Percentiles rank a stretch among this genome's conserved stretches.
These are phyloP conservation scores for Mycosphaerella arachidis DNA, from an alignment of 2,329 filamentous ascomycete genomes.

Conservation along the genomic window DNA sequence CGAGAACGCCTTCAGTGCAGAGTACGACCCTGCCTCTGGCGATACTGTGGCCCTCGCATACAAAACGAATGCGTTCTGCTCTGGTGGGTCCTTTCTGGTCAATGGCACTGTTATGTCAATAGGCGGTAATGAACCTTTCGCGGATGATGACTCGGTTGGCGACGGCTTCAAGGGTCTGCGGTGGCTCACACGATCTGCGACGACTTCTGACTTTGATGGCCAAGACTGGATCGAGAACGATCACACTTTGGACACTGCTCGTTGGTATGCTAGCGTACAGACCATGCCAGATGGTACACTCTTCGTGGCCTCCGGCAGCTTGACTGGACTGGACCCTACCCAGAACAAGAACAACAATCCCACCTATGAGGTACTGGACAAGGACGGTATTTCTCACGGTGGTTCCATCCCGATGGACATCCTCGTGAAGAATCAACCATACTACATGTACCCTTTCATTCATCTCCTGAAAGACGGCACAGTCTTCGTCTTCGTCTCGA, in stretches of 20 bases:
- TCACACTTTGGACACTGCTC: constrained; percentile 49
- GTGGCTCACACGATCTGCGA: constrained; percentile 47
- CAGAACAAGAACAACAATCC: constrained; percentile 57
- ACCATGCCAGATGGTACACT: constrained; percentile 53
- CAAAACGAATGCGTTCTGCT: constrained; percentile 59
- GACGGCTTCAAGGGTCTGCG: constrained; percentile 58
- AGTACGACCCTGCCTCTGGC: constrained; percentile 53
- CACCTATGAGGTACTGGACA: constrained; percentile 57
- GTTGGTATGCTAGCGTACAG: constrained; percentile 59
- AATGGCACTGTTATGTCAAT: constrained; percentile 54
- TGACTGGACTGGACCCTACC: constrained; percentile 55
- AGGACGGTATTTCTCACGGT: constrained; percentile 45
- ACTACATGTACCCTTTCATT: constrained; percentile 62
- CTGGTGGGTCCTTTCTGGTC: constrained; percentile 55
- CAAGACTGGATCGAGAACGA: constrained; percentile 53
- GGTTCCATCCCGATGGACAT: constrained; percentile 50
- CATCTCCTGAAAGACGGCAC: constrained; percentile 55
- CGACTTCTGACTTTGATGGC: constrained; percentile 45
- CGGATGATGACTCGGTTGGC: constrained; percentile 53
- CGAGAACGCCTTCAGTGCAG: constrained; percentile 56
- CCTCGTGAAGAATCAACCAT: constrained; percentile 44
- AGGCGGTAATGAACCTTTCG: constrained; percentile 55
- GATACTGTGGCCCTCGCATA: constrained; percentile 46
- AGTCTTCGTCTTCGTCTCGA: constrained; percentile 55
- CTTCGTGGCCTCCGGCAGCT: constrained; percentile 57